These are phyloP conservation scores for Chlorella vulgaris DNA, from an alignment of 139 green algal genomes.

Conservation along the genomic window DNA sequence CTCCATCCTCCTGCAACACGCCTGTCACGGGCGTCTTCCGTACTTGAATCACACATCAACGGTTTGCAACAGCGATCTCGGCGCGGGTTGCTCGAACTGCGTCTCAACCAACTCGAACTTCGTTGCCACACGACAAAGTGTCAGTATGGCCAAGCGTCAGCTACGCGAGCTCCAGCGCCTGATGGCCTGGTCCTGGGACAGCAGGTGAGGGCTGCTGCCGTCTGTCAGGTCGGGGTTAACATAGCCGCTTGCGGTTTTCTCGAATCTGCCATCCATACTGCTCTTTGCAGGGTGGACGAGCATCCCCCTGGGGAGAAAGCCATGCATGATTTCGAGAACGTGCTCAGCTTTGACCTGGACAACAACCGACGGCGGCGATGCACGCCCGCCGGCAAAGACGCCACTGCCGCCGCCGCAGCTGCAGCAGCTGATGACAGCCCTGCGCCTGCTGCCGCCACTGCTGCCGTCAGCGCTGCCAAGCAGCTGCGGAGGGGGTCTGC, in stretches of 20 bases:
- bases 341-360: constrained; percentile 37
- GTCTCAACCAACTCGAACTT: too few relatives aligned
- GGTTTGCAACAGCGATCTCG: too few relatives aligned
- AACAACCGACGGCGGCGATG: constrained; percentile 8
- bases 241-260: not conserved
- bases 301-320: constrained; percentile 55
- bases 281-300: constrained; percentile 48
- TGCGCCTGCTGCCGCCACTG: not conserved
- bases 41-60: too few relatives aligned
- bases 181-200: constrained; percentile 59
- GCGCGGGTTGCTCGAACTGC: too few relatives aligned
- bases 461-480: not conserved
- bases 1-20: too few relatives aligned
- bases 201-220: too few relatives aligned
- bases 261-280: not conserved
- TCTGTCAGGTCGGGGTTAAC: not conserved
- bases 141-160: constrained; percentile 41
- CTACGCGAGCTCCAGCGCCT: constrained; percentile 48
- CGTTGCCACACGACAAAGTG: too few relatives aligned
- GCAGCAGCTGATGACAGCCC: not conserved
- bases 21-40: too few relatives aligned
- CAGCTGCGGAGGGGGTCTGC: not conserved
- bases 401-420: not conserved
- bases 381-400: not conserved
- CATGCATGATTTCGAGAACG: constrained; percentile 58